Base-by-base conservation (phyloP, 2,329 filamentous ascomycete genomes). In the Xylariaceae sp. region DNA sequence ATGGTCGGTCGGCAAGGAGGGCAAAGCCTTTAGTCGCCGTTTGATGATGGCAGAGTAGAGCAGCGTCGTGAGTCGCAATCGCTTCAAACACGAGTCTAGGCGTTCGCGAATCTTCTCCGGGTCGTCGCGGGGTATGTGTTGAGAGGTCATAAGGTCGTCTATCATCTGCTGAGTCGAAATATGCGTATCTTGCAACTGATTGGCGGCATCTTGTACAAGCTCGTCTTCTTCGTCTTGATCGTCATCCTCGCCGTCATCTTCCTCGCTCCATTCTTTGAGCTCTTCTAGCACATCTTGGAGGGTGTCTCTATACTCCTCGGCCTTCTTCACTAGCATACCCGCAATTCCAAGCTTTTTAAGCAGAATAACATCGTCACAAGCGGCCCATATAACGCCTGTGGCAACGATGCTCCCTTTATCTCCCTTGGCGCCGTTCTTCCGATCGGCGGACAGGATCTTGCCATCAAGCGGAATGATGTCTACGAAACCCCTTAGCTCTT, bases 241-340 rank as follows among this genome's bases (percentile, higher is more conserved):
- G 1, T 84, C 77, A 27, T 73, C 75, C 20, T 81, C 78, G 0
- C 81, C 76, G 11, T 81, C 80, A 1, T 84, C 85, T 0, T 84
- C 84, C 3, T 91, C 88, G 16, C 87, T 85, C 91, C 92, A 97
- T 63, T 93, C 91, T 68, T 91, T 90, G 60, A 97, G 72, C 73
- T 97, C 93, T 58, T 89, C 84, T 62, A 95, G 82, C 0, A 91
- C 88, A 74, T 97, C 93, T 63, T 89, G 83, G 20, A 97, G 75
- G 2, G 88, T 83, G 50, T 89, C 89, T 33, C 85, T 78, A 72
- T 87, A 90, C 68, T 92, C 81, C 62, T 90, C 84, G 1, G 87
- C 87, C 67, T 88, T 92, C 61, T 81, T 78, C 0, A 88, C 79
- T 40, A 93, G 80, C 52, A 92, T 77, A 0, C 87, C 89, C 0